A percentile compares a stretch with the other conserved stretches of the same genome.
Evolutionary conservation across 192 early-diverging fungal species (phyloP).

Genomic region (Chytriomyces confervae): DNA sequence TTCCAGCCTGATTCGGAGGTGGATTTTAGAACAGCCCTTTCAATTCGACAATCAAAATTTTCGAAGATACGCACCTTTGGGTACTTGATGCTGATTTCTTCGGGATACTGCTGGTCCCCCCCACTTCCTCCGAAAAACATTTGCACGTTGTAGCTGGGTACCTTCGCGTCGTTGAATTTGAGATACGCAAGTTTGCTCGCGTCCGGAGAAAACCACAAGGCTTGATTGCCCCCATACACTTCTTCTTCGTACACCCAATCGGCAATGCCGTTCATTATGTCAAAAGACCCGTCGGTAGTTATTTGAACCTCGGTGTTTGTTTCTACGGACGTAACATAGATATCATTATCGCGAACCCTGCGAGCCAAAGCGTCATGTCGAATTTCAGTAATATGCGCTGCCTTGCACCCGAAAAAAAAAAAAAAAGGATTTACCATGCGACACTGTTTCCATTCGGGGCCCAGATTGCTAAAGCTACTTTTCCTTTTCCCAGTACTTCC

Average conservation of each 20-base stretch:
- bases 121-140: conserved; percentile 50
- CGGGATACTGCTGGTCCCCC: conserved; percentile 71
- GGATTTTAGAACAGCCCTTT: background rate
- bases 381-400: background rate
- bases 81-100: conserved; percentile 78
- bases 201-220: conserved; percentile 91
- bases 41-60: background rate
- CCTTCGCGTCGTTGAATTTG: conserved; percentile 83
- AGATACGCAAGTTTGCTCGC: conserved; percentile 78
- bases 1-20: conserved; percentile 62
- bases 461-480: conserved; percentile 75
- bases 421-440: conserved; percentile 38
- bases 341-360: conserved; percentile 87
- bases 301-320: conserved; percentile 68
- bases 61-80: conserved; percentile 63
- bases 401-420: background rate
- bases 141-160: conserved; percentile 79
- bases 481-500: conserved; percentile 50
- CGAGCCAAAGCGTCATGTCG: conserved; percentile 21
- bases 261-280: conserved; percentile 90
- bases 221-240: conserved; percentile 68
- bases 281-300: conserved; percentile 82
- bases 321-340: conserved; percentile 75
- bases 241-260: conserved; percentile 99
- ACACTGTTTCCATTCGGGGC: conserved; percentile 78